These are phyloP conservation scores for Cladosporium sp. DNA, from an alignment of 2,329 filamentous ascomycete species.

Conservation along the genomic window DNA sequence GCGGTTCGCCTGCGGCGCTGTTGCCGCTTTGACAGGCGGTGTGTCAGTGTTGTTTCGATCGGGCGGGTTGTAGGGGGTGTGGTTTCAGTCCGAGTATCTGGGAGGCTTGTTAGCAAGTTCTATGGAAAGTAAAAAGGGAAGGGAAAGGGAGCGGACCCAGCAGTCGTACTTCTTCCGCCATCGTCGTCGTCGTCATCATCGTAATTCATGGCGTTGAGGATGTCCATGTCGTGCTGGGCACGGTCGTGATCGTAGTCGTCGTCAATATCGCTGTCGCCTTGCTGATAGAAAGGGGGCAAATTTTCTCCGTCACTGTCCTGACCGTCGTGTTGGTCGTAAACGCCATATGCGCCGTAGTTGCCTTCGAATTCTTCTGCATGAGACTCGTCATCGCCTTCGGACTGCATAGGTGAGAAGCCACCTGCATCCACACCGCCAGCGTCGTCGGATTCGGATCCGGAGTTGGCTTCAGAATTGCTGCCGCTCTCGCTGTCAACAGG, in stretches of 20 bases:
- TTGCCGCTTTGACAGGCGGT: slow-evolving; percentile 11
- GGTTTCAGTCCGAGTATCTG: slow-evolving; percentile 25
- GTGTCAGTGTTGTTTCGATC: slow-evolving; percentile 10
- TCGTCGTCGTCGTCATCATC: slow-evolving; percentile 14
- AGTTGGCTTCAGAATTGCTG: slow-evolving; percentile 20
- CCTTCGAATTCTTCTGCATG: background rate
- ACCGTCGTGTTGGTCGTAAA: background rate
- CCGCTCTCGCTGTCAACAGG: slow-evolving; percentile 9
- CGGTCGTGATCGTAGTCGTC: slow-evolving; percentile 2
- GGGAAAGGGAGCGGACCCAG: slow-evolving; percentile 27
- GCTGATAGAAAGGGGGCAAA: background rate
- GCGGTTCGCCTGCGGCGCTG: slow-evolving; percentile 1
- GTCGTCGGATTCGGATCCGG: slow-evolving; percentile 21
- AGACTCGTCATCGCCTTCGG: background rate
- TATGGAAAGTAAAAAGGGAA: background rate
- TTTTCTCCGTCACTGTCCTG: background rate
- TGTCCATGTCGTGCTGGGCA: background rate
- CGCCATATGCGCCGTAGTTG: background rate
- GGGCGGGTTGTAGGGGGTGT: background rate
- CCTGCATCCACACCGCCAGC: slow-evolving; percentile 19
- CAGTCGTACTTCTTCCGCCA: slow-evolving; percentile 25
- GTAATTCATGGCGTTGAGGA: background rate
- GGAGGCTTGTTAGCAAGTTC: slow-evolving; percentile 18
- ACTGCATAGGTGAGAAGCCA: slow-evolving; percentile 26
- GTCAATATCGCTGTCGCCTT: background rate